phyloP scores from a whole-genome alignment of 1,139 yeast species.

The Suhomyces choctaworum region DNA sequence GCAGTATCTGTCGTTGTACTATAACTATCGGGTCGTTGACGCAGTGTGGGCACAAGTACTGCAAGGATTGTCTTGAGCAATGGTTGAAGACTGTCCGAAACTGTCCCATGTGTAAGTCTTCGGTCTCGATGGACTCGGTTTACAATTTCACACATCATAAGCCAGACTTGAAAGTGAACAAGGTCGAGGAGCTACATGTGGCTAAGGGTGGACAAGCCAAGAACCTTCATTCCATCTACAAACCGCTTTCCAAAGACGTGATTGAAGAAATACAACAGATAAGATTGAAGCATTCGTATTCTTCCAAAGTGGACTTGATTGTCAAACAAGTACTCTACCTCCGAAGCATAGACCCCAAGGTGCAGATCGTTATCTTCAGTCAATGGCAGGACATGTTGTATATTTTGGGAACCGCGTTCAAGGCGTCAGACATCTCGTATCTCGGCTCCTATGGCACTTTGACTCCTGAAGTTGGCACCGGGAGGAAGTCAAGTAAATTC shows the following conservation, averaged over 20 bases:
- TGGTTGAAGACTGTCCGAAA: conserved; percentile 60
- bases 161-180: conserved; percentile 49
- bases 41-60: conserved; percentile 87
- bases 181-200: conserved; percentile 29
- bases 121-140: conserved; percentile 45
- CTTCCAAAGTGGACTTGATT: conserved; percentile 84
- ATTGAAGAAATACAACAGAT: conserved; percentile 48
- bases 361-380: conserved; percentile 82
- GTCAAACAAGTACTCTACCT: conserved; percentile 70
- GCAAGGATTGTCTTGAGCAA: conserved; percentile 69
- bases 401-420: conserved; percentile 67
- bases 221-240: conserved; percentile 48
- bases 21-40: conserved; percentile 78
- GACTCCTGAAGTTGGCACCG: conserved; percentile 34
- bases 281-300: conserved; percentile 54
- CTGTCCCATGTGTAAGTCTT: conserved; percentile 80
- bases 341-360: conserved; percentile 55
- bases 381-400: conserved; percentile 81
- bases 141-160: conserved; percentile 58
- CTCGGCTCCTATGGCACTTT: conserved; percentile 44
- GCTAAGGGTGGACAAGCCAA: conserved; percentile 16
- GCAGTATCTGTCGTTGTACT: conserved; percentile 73
- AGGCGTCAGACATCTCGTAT: conserved; percentile 54
- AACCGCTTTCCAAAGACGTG: conserved; percentile 42
- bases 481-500: conserved; percentile 30